phyloP scores from a whole-genome alignment of 2,329 filamentous ascomycete species.

The Stagonosporopsis rhizophila region DNA sequence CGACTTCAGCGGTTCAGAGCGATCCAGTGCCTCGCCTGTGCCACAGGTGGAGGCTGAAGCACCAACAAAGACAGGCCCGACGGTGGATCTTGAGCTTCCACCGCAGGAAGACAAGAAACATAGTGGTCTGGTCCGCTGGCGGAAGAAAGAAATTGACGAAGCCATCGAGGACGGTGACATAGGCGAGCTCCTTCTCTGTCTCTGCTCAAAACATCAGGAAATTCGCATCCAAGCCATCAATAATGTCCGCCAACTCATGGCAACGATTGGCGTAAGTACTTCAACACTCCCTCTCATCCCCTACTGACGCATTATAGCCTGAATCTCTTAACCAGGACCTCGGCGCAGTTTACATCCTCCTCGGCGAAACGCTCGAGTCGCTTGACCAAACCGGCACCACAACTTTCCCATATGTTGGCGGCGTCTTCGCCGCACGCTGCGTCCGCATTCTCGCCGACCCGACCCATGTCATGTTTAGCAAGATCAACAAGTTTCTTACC shows the following conservation, averaged over 20 bases:
- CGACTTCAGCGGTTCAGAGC: constrained; percentile 46
- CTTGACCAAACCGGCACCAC: constrained; percentile 38
- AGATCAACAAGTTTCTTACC: constrained; percentile 84
- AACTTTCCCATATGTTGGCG: constrained; percentile 73
- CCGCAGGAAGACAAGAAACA: constrained; percentile 54
- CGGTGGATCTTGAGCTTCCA: constrained; percentile 44
- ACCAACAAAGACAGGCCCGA: constrained; percentile 15
- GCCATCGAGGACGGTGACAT: constrained; percentile 80
- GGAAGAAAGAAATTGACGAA: constrained; percentile 77
- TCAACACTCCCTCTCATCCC: background rate
- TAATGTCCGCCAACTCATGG: constrained; percentile 69
- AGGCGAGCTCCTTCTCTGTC: constrained; percentile 72
- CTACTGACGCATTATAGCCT: constrained; percentile 11
- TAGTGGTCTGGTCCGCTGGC: constrained; percentile 67
- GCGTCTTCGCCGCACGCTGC: constrained; percentile 76
- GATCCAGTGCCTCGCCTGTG: constrained; percentile 38
- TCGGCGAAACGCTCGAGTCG: constrained; percentile 82
- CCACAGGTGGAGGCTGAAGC: constrained; percentile 27
- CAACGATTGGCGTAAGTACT: constrained; percentile 54
- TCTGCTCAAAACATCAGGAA: constrained; percentile 76
- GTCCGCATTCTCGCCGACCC: constrained; percentile 77
- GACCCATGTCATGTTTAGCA: constrained; percentile 81
- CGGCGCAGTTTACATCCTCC: constrained; percentile 78
- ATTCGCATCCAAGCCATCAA: constrained; percentile 80
- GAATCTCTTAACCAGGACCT: constrained; percentile 66